Evolutionary conservation across 257 asterid species (phyloP).

Genomic region (Paulownia fortunei): DNA sequence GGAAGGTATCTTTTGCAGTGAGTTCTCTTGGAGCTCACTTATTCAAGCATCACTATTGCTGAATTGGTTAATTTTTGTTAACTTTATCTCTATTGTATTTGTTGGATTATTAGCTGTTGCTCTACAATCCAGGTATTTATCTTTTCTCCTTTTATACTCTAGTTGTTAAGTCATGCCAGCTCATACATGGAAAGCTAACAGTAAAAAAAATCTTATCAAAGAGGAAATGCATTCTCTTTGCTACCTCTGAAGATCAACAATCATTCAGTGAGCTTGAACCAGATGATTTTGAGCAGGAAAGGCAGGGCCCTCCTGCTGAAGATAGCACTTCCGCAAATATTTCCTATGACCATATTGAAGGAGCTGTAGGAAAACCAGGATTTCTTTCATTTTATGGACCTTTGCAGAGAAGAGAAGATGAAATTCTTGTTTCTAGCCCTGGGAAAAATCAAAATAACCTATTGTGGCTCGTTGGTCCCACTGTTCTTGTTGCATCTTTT

Average conservation of each 20-base stretch:
- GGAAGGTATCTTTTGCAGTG: constrained; percentile 12
- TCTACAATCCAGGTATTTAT: constrained; percentile 1
- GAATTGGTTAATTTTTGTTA: constrained; percentile 8
- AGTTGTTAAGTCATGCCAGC: constrained; percentile 56
- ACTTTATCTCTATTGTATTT: not conserved
- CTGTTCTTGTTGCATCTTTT: constrained; percentile 88
- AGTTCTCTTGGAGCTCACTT: not conserved
- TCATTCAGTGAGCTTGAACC: constrained; percentile 52
- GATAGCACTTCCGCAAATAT: constrained; percentile 40
- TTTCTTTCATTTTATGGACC: constrained; percentile 72
- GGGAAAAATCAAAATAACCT: constrained; percentile 51
- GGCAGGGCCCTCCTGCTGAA: constrained; percentile 47
- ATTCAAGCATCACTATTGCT: not conserved
- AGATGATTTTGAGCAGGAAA: constrained; percentile 55
- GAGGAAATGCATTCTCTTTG: constrained; percentile 45
- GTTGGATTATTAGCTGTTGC: constrained; percentile 1
- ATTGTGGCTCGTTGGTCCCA: constrained; percentile 88
- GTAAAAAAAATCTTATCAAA: constrained; percentile 40
- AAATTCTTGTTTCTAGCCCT: constrained; percentile 41
- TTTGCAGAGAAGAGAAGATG: constrained; percentile 44
- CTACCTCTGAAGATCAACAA: constrained; percentile 59
- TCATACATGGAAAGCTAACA: constrained; percentile 43
- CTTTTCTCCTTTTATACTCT: constrained; percentile 28
- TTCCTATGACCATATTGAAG: constrained; percentile 46
- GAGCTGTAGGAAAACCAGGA: constrained; percentile 81